Evolutionary conservation across 2,329 filamentous ascomycete species (phyloP), one percentile per base, ranked within the genome.

Genomic region (Trichoderma sp.): DNA sequence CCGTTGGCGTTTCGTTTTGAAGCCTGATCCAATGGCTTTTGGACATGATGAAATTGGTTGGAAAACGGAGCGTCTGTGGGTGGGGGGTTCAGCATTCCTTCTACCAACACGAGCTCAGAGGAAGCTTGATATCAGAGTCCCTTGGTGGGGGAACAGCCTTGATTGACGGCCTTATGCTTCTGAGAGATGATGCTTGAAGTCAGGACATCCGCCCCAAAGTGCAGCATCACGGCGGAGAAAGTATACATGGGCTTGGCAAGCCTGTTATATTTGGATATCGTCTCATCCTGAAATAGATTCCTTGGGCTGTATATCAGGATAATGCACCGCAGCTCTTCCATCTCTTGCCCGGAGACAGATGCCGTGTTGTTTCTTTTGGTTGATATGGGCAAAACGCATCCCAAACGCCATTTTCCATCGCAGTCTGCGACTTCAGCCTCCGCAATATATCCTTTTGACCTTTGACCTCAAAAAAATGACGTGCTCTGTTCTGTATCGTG

Each of bases 331-430:
- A 44, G 10, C 70, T 70, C 70, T 74, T 68, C 69, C 70, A 70
- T 44, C 28, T 12, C 17, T 48, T 28, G 30, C 57, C 58, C 17
- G 34, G 12, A n/a, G 44, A 63, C 67, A 71, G 69, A 45, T 34
- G 48, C 72, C 68, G 67, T 73, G 30, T 9, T 68, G 70, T 41
- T 64, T 68, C 47, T 41, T 56, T 19, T 19, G 10, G 50, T 50
- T 62, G 70, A 69, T 71, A 68, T 69, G 73, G 72, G 72, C 70
- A 66, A 66, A 63, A 63, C 75, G 72, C 71, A 75, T 71, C 73
- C 75, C 69, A 71, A 76, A 76, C 74, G 74, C 74, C 74, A 68
- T 74, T 72, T 72, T 68, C 72, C 69, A 74, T 74, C 73, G 71
- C 70, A 72, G 14, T 66, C 45, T 66, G 66, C 67, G 69, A 73